Percentiles rank a stretch among this genome's conserved stretches.
Evolutionary conservation across 345 rosid species (phyloP).

Genomic region (Sisymbrium irio): DNA sequence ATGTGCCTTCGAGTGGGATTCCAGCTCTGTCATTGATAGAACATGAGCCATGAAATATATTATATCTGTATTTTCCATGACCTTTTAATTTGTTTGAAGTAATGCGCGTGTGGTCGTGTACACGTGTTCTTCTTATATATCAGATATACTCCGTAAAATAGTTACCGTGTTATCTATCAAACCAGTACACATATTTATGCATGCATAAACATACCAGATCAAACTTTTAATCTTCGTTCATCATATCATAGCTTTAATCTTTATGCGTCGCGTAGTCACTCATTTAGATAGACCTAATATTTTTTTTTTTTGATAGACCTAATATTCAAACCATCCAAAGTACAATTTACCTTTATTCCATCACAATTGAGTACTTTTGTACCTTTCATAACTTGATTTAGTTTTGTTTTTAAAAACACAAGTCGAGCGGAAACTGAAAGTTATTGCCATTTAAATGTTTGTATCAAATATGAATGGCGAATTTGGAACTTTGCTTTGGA

Average conservation of each 20-base stretch:
- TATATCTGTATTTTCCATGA: constrained; percentile 27
- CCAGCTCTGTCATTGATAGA: constrained; percentile 60
- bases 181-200: neutral
- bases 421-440: neutral
- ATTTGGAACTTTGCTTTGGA: neutral
- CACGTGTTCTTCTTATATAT: constrained; percentile 14
- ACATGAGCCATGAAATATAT: constrained; percentile 51
- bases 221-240: neutral
- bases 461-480: too few relatives aligned
- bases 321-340: neutral
- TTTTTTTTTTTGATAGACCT: constrained; percentile 5
- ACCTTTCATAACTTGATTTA: neutral
- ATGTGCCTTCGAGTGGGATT: constrained; percentile 69
- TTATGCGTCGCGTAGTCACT: neutral
- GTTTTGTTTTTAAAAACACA: neutral
- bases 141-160: neutral
- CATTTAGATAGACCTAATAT: neutral
- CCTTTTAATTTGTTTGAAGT: constrained; percentile 18
- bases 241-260: neutral
- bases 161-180: neutral
- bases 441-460: neutral
- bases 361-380: neutral
- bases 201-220: neutral
- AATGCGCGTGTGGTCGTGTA: constrained; percentile 39
- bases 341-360: neutral